phyloP scores from a whole-genome alignment of 805 yeast genomes.

The Saccharomycopsis olivae region DNA sequence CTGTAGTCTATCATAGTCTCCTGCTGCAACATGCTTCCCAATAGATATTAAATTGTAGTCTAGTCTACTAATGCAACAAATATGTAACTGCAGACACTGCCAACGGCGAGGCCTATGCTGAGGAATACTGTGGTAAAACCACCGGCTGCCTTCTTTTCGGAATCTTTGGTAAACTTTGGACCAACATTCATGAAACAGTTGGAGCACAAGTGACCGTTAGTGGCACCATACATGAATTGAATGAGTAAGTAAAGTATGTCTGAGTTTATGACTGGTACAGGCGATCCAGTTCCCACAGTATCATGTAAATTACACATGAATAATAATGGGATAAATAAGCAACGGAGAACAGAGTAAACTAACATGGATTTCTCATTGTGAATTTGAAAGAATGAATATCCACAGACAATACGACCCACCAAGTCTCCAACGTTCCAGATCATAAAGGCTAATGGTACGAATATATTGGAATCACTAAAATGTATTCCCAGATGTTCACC shows the following conservation, averaged over 20 bases:
- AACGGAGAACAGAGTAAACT: constrained; percentile 43
- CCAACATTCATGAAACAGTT: constrained; percentile 73
- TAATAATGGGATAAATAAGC: constrained; percentile 60
- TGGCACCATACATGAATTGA: constrained; percentile 73
- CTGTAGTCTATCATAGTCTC: too few relatives aligned
- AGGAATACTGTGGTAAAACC: constrained; percentile 80
- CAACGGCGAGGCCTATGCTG: constrained; percentile 67
- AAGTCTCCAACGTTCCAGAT: constrained; percentile 90
- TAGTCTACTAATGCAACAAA: constrained; percentile 34
- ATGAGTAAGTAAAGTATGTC: constrained; percentile 58
- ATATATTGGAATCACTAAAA: constrained; percentile 26
- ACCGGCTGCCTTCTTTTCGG: constrained; percentile 85
- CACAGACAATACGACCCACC: constrained; percentile 62
- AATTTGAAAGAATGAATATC: constrained; percentile 34
- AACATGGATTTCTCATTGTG: constrained; percentile 35
- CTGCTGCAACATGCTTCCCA: too few relatives aligned
- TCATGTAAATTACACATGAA: constrained; percentile 49
- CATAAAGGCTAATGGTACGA: constrained; percentile 68
- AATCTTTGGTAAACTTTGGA: constrained; percentile 43
- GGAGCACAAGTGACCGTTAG: constrained; percentile 80
- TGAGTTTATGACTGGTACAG: constrained; percentile 29
- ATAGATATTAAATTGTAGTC: too few relatives aligned
- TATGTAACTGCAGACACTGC: constrained; percentile 66
- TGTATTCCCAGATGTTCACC: constrained; percentile 1
- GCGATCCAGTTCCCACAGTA: too few relatives aligned